Evolutionary conservation across 192 early-diverging fungal genomes (phyloP), one percentile per base, ranked within the genome.

Genomic region (Coemansia sp.): DNA sequence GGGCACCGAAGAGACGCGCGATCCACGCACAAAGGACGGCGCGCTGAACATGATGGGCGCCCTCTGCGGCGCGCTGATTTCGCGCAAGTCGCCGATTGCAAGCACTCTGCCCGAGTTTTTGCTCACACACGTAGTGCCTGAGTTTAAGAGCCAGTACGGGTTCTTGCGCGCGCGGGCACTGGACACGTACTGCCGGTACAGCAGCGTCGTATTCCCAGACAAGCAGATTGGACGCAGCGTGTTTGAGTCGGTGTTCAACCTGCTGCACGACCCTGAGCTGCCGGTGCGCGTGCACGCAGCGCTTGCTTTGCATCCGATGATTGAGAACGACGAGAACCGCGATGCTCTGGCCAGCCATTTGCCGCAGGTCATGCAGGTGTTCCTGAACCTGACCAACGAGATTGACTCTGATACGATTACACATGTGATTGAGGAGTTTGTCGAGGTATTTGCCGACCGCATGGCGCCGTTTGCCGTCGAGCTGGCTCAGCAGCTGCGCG

Each of bases 401-500:
- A 93, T 97, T 57, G 95, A 99, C 76, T 86, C 94, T 68, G 95
- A 97, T 67, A 92, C 89, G 6, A 82, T 99, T 5, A 85, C 94
- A 0, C 78, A 76, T 24, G 90, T 94, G 35, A 93, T 98, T 85
- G 94, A 97, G 58, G 86, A 88, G 60, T 88, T 99, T 75, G 94
- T 98, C 5, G 91, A 91, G 65, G 87, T 90, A 23, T 99, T 93
- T 84, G 85, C 94, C 25, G 88, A 93, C 38, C 88, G 94, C 66
- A 83, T 99, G 71, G 86, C 87, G 12, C 97, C 97, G 4, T 99
- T 95, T 75, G 93, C 97, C 3, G 86, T 92, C 24, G 87, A 97
- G 73, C 87, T 99, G 14, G 89, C 87, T 58, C 85, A 87, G 47
- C 92, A 95, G 72, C 81, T 99, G 73, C 76, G 87, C 43, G 92